These are phyloP conservation scores for Cenchrus fungigraminus DNA, from an alignment of 176 grass and related monocot genomes.

Conservation along the genomic window DNA sequence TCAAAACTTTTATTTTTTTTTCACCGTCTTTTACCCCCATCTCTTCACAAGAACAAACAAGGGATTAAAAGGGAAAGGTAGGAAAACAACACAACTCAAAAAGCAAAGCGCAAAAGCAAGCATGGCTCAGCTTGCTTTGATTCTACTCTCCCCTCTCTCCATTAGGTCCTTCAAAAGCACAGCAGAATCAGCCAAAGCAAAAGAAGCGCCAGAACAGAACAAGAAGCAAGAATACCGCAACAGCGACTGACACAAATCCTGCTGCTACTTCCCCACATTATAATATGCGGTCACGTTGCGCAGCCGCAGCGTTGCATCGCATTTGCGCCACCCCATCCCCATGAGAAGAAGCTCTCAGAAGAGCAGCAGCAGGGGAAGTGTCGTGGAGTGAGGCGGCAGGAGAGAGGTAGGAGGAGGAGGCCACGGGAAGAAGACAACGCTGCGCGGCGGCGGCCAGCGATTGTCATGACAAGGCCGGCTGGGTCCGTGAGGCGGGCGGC, in stretches of 20 bases:
- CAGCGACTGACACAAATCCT: slow-evolving; percentile 64
- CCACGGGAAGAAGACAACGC: slow-evolving; percentile 13
- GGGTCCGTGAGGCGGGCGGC: slow-evolving; percentile 35
- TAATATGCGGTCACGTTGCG: slow-evolving; percentile 54
- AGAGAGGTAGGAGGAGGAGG: slow-evolving; percentile 22
- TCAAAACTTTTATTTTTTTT: slow-evolving; percentile 44
- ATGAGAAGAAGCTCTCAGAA: slow-evolving; percentile 44
- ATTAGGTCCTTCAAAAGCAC: slow-evolving; percentile 66
- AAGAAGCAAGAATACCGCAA: slow-evolving; percentile 64
- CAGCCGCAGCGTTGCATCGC: slow-evolving; percentile 35
- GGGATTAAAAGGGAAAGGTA: slow-evolving; percentile 49
- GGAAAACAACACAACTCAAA: slow-evolving; percentile 54
- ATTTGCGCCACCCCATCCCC: slow-evolving; percentile 43
- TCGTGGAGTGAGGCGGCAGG: background rate
- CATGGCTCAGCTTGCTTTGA: slow-evolving; percentile 56
- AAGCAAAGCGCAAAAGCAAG: slow-evolving; percentile 59
- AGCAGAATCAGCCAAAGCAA: slow-evolving; percentile 66
- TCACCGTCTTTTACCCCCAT: slow-evolving; percentile 35
- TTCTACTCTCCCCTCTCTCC: slow-evolving; percentile 40
- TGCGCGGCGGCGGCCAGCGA: background rate
- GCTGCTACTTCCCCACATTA: slow-evolving; percentile 53
- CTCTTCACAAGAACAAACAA: slow-evolving; percentile 46
- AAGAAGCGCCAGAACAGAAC: slow-evolving; percentile 66
- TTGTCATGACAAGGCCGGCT: slow-evolving; percentile 46
- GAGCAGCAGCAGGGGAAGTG: slow-evolving; percentile 12